A percentile compares a stretch with the other conserved stretches of the same genome.
Conservation (phyloP, 2,329 filamentous ascomycete species). For the Cercospora beticola region DNA sequence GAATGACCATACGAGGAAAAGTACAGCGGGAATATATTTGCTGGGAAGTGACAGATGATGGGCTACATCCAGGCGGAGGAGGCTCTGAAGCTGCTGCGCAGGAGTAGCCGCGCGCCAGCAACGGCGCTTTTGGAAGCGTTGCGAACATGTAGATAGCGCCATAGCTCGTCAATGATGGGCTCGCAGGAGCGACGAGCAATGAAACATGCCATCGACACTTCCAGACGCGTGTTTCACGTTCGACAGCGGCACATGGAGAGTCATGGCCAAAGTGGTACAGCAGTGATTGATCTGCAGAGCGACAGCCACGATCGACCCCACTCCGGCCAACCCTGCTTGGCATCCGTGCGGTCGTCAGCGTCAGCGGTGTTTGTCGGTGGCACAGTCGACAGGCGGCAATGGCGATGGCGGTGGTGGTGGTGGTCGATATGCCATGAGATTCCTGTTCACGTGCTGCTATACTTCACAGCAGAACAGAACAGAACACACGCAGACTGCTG, state of each 20-base stretch:
- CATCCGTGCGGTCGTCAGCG: background rate
- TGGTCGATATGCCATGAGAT: background rate
- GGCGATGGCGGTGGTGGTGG: background rate
- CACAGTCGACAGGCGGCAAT: background rate
- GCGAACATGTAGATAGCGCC: constrained; percentile 12
- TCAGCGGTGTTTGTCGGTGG: background rate
- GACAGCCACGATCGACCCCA: background rate
- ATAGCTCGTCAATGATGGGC: background rate
- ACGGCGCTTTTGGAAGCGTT: constrained; percentile 16
- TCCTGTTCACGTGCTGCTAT: background rate
- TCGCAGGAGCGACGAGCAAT: background rate
- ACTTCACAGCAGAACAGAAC: background rate
- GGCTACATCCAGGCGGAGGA: background rate
- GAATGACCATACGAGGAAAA: constrained; percentile 6
- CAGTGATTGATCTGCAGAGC: background rate
- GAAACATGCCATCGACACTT: background rate
- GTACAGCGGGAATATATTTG: background rate
- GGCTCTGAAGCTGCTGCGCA: background rate
- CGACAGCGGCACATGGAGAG: background rate
- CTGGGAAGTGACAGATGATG: background rate
- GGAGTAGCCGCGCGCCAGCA: constrained; percentile 1
- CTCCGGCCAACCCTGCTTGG: background rate
- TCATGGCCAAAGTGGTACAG: background rate
- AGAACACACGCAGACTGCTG: background rate
- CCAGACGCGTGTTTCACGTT: background rate